A percentile compares a stretch with the other conserved stretches of the same genome.
Conservation (phyloP, 768 basidiomycete species). For the Kwoniella sp. region DNA sequence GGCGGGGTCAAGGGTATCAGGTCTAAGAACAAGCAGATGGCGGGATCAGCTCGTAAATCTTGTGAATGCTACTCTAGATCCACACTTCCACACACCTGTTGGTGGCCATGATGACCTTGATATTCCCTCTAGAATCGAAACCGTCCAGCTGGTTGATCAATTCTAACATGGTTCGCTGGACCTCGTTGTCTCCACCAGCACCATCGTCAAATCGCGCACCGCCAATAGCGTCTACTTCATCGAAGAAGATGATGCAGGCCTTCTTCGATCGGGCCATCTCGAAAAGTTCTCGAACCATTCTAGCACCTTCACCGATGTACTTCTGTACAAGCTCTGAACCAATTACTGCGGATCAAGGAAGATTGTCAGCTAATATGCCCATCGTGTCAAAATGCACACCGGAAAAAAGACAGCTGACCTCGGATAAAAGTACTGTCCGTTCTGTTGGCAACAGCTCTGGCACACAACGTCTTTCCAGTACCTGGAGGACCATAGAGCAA, state of each 20-base stretch:
- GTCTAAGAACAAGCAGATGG: slow-evolving; percentile 60
- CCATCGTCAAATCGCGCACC: slow-evolving; percentile 98
- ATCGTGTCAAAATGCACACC: not conserved
- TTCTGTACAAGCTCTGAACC: slow-evolving; percentile 99
- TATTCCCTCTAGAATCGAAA: slow-evolving; percentile 98
- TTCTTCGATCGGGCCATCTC: slow-evolving; percentile 99
- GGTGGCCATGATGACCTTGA: slow-evolving; percentile 99
- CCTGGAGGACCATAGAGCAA: slow-evolving; percentile 73
- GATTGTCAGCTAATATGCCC: not conserved
- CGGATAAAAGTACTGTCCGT: slow-evolving; percentile 99
- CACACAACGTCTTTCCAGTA: slow-evolving; percentile 91
- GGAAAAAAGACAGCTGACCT: slow-evolving; percentile 22
- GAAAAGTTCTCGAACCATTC: slow-evolving; percentile 98
- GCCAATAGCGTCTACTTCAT: slow-evolving; percentile 97
- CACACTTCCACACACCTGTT: slow-evolving; percentile 68
- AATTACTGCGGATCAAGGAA: slow-evolving; percentile 63
- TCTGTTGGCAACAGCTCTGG: slow-evolving; percentile 95
- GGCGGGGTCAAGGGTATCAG: slow-evolving; percentile 96
- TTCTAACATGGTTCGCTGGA: slow-evolving; percentile 98
- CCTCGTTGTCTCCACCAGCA: slow-evolving; percentile 98
- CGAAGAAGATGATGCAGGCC: slow-evolving; percentile 99
- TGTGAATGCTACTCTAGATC: not conserved
- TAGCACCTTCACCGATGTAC: slow-evolving; percentile 97
- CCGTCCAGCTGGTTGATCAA: slow-evolving; percentile 98
- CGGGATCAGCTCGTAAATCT: slow-evolving; percentile 9